Conservation (phyloP, 1,284 basidiomycete species). For the Cryptococcus sp. region DNA sequence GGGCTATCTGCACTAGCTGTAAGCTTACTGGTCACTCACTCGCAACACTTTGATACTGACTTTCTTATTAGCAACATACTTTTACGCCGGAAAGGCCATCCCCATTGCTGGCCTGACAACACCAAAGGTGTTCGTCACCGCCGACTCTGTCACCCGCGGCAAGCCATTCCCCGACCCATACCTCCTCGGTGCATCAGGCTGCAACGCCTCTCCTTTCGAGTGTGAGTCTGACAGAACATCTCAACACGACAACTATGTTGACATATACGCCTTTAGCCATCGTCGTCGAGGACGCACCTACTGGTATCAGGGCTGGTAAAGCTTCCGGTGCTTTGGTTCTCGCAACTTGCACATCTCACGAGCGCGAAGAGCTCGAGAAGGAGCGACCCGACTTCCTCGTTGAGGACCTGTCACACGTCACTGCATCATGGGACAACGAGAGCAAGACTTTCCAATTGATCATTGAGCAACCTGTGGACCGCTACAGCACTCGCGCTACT, state of each 20-base stretch:
- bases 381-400: constrained; percentile 55
- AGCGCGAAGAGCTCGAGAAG: constrained; percentile 50
- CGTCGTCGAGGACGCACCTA: constrained; percentile 56
- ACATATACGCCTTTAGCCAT: constrained; percentile 25
- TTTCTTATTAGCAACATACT: constrained; percentile 41
- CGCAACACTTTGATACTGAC: neutral
- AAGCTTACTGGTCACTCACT: constrained; percentile 10
- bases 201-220: constrained; percentile 49
- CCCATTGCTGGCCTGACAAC: constrained; percentile 52
- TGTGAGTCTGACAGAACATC: constrained; percentile 21
- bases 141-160: constrained; percentile 54
- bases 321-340: constrained; percentile 54
- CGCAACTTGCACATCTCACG: constrained; percentile 55
- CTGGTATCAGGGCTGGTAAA: constrained; percentile 54
- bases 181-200: constrained; percentile 53
- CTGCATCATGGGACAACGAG: constrained; percentile 45
- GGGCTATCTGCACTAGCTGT: constrained; percentile 53
- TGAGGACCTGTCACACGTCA: constrained; percentile 51
- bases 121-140: constrained; percentile 54
- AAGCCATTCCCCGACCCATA: constrained; percentile 58
- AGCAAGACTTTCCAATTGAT: constrained; percentile 48
- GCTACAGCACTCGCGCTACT: constrained; percentile 44
- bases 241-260: neutral
- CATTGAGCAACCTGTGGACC: constrained; percentile 52
- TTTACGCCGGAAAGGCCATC: constrained; percentile 53